These are phyloP conservation scores for Teratosphaeria pseudoeucalypti DNA, from an alignment of 2,329 filamentous ascomycete genomes.

Conservation along the genomic window DNA sequence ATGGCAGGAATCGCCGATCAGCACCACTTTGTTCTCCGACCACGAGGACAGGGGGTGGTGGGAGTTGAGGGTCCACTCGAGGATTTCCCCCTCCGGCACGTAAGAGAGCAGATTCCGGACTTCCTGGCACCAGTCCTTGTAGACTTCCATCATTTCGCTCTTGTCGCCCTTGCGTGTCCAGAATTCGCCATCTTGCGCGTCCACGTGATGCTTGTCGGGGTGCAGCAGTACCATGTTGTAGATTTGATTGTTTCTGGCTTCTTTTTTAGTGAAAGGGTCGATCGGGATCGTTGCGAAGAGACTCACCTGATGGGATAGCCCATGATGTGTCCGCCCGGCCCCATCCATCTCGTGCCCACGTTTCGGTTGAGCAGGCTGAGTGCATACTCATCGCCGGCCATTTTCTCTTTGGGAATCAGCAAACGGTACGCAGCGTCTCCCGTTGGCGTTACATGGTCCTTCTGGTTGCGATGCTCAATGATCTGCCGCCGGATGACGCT, in stretches of 20 bases:
- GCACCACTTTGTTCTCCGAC: constrained; percentile 26
- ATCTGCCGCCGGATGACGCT: constrained; percentile 32
- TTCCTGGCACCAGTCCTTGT: constrained; percentile 49
- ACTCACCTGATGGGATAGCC: constrained; percentile 8
- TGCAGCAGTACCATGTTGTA: constrained; percentile 13
- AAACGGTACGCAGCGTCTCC: constrained; percentile 47
- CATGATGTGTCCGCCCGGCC: constrained; percentile 10
- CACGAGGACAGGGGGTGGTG: constrained; percentile 26
- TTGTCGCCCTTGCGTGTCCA: constrained; percentile 57
- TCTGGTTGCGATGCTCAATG: constrained; percentile 27
- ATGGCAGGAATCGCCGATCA: constrained; percentile 57
- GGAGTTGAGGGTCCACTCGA: constrained; percentile 30
- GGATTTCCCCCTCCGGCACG: constrained; percentile 43
- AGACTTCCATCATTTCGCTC: constrained; percentile 50
- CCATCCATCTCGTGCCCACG: constrained; percentile 9
- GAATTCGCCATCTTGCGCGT: constrained; percentile 31
- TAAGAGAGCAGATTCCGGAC: constrained; percentile 50
- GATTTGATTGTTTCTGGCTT: constrained; percentile 2
- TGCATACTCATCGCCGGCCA: constrained; percentile 28
- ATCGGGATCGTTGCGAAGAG: neutral
- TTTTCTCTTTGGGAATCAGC: constrained; percentile 38
- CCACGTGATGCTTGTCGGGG: constrained; percentile 2
- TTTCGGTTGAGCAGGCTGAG: constrained; percentile 4
- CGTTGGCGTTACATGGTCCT: constrained; percentile 37
- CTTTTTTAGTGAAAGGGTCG: neutral